Conservation (phyloP, 805 yeast species). For the Starmerella floricola region DNA sequence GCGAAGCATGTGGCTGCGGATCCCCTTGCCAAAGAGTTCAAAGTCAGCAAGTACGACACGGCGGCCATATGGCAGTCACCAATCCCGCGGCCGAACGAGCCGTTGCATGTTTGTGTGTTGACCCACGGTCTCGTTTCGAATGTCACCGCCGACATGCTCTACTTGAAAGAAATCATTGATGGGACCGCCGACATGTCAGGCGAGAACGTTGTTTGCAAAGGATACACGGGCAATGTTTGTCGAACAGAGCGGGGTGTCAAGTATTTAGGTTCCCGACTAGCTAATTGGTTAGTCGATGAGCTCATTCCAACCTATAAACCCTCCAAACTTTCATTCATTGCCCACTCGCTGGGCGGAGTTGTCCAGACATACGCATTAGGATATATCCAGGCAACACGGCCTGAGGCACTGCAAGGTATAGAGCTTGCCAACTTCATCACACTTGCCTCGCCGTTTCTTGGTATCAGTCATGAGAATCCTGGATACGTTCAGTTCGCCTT, state of each 20-base stretch:
- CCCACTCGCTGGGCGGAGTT: conserved; percentile 89
- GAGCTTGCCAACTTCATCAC: conserved; percentile 70
- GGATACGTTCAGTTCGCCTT: conserved; percentile 70
- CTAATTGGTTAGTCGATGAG: conserved; percentile 52
- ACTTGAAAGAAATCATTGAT: conserved; percentile 69
- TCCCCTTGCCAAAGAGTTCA: conserved; percentile 9
- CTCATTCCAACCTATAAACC: conserved; percentile 38
- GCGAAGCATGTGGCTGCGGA: conserved; percentile 7
- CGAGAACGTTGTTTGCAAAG: conserved; percentile 68
- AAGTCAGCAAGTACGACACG: conserved; percentile 41
- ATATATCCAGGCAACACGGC: conserved; percentile 49
- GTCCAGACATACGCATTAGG: conserved; percentile 86
- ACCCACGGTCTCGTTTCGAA: conserved; percentile 93
- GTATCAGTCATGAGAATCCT: conserved; percentile 81
- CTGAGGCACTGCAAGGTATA: conserved; percentile 53
- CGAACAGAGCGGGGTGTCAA: conserved; percentile 82
- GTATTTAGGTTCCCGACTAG: conserved; percentile 71
- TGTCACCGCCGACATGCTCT: conserved; percentile 79
- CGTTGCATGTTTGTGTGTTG: conserved; percentile 69
- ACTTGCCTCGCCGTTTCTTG: conserved; percentile 79
- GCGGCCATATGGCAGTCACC: conserved; percentile 67
- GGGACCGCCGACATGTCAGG: conserved; percentile 33
- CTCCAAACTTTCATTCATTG: conserved; percentile 66
- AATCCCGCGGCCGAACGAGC: conserved; percentile 37
- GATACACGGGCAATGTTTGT: conserved; percentile 71